phyloP scores from a whole-genome alignment of 257 asterid genomes.

The Lycium ferocissimum region DNA sequence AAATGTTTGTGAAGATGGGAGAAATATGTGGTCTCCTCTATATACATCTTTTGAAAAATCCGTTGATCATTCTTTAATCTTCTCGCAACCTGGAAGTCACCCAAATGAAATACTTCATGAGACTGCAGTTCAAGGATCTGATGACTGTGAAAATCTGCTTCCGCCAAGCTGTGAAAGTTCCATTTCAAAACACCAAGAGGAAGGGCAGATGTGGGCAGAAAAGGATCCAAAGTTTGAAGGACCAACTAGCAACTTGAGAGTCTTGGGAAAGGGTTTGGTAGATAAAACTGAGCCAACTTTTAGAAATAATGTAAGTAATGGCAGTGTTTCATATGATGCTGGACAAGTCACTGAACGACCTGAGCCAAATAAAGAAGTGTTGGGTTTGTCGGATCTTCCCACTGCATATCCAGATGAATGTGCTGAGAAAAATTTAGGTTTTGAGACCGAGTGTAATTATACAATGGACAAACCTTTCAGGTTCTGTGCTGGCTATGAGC shows the following conservation, averaged over 20 bases:
- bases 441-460: conserved; percentile 36
- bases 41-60: conserved; percentile 48
- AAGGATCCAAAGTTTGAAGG: conserved; percentile 43
- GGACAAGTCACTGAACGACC: conserved; percentile 42
- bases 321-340: conserved; percentile 39
- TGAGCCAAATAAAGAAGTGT: conserved; percentile 34
- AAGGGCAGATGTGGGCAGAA: conserved; percentile 44
- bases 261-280: conserved; percentile 43
- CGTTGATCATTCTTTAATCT: conserved; percentile 38
- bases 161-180: conserved; percentile 51
- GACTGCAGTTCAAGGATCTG: conserved; percentile 41
- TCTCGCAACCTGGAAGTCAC: conserved; percentile 42
- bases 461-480: conserved; percentile 55
- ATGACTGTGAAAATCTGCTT: conserved; percentile 42
- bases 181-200: conserved; percentile 44
- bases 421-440: conserved; percentile 37
- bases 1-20: conserved; percentile 46
- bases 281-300: conserved; percentile 30
- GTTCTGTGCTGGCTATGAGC: conserved; percentile 79
- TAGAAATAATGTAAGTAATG: conserved; percentile 41
- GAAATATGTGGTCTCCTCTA: conserved; percentile 52
- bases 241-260: conserved; percentile 40
- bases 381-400: conserved; percentile 41
- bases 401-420: conserved; percentile 45
- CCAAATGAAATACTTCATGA: conserved; percentile 53